These are phyloP conservation scores for Irpex rosettiformis DNA, from an alignment of 1,284 basidiomycete species.

Conservation along the genomic window DNA sequence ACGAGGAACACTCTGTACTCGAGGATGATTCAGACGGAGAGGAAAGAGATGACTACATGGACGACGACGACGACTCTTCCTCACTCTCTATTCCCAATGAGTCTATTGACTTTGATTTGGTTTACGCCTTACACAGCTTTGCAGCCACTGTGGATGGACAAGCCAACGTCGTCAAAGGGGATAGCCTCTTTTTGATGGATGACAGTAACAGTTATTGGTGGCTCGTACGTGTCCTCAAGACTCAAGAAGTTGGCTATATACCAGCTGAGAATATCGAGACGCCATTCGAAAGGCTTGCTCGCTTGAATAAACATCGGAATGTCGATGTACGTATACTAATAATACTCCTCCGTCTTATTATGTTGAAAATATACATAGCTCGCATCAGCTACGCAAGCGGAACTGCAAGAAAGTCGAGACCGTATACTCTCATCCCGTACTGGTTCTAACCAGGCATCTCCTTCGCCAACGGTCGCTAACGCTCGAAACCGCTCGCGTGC, in stretches of 20 bases:
- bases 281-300: conserved; percentile 91
- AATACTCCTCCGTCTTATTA: background rate
- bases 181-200: conserved; percentile 91
- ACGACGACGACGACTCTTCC: conserved; percentile 74
- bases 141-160: conserved; percentile 95
- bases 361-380: conserved; percentile 41
- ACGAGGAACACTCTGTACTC: conserved; percentile 73
- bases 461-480: conserved; percentile 39
- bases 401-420: conserved; percentile 48
- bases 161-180: conserved; percentile 94
- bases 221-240: conserved; percentile 95
- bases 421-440: conserved; percentile 48
- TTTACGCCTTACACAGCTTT: conserved; percentile 90
- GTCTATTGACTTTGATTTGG: conserved; percentile 87
- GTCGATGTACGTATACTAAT: conserved; percentile 74
- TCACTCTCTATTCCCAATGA: conserved; percentile 86
- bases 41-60: conserved; percentile 58
- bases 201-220: conserved; percentile 98
- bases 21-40: conserved; percentile 76
- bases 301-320: conserved; percentile 97
- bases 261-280: conserved; percentile 99
- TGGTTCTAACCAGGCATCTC: conserved; percentile 40
- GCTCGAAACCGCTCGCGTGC: conserved; percentile 21
- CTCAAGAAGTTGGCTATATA: conserved; percentile 99
- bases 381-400: conserved; percentile 70